A percentile compares a stretch with the other conserved stretches of the same genome.
Evolutionary conservation across 192 early-diverging fungal genomes (phyloP).

Genomic region (Gamsiella multidivaricata): DNA sequence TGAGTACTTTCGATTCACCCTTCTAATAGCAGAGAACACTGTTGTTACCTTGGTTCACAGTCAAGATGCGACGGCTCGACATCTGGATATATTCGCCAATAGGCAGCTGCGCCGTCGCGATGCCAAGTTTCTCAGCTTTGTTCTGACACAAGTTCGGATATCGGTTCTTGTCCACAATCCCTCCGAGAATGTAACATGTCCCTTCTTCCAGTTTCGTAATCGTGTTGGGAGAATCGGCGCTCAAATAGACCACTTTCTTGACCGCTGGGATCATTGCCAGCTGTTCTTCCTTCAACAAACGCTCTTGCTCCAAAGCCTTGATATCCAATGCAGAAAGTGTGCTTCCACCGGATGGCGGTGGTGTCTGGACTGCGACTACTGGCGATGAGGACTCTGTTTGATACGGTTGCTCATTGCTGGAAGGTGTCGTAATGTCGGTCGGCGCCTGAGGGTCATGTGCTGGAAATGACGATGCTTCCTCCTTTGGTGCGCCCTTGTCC

Average conservation of each 20-base stretch:
- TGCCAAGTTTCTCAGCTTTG: slow-evolving; percentile 79
- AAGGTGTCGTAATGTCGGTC: background rate
- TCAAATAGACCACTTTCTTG: slow-evolving; percentile 86
- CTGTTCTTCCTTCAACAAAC: slow-evolving; percentile 34
- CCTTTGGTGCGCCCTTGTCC: background rate
- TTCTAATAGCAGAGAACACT: no score
- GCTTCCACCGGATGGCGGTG: background rate
- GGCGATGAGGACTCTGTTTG: background rate
- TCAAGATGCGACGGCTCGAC: slow-evolving; percentile 84
- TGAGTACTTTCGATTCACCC: no score
- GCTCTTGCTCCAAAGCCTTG: slow-evolving; percentile 29
- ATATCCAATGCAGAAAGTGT: slow-evolving; percentile 3
- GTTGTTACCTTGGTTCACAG: slow-evolving; percentile 88
- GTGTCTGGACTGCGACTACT: background rate
- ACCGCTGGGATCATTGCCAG: slow-evolving; percentile 56
- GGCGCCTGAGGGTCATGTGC: background rate
- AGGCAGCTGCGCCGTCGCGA: slow-evolving; percentile 83
- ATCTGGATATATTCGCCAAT: slow-evolving; percentile 88
- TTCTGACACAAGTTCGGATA: slow-evolving; percentile 75
- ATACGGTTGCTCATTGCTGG: background rate
- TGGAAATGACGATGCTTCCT: background rate
- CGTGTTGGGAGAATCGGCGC: slow-evolving; percentile 86
- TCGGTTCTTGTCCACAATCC: slow-evolving; percentile 95
- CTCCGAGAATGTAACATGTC: slow-evolving; percentile 91
- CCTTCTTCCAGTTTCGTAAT: slow-evolving; percentile 74